Evolutionary conservation across 768 basidiomycete species (phyloP).

Genomic region (Dentipellis sp.): DNA sequence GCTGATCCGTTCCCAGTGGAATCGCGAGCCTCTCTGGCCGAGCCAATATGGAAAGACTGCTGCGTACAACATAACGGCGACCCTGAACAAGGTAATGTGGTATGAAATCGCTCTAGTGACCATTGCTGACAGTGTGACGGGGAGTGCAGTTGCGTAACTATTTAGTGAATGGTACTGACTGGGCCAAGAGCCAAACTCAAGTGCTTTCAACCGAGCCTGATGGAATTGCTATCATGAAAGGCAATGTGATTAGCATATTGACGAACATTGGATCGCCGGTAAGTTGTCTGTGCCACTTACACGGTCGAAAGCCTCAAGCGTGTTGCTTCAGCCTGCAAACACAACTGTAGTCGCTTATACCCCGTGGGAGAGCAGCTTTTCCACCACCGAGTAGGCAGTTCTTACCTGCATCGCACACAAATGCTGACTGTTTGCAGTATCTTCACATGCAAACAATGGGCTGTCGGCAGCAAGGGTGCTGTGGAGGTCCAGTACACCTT

Average conservation of each 20-base stretch:
- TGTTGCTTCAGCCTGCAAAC: constrained; percentile 20
- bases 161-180: constrained; percentile 40
- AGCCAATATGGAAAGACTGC: constrained; percentile 53
- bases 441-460: constrained; percentile 57
- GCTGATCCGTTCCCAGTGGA: constrained; percentile 33
- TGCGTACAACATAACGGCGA: constrained; percentile 47
- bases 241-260: constrained; percentile 47
- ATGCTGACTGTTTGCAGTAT: constrained; percentile 33
- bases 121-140: background rate
- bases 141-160: constrained; percentile 49
- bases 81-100: constrained; percentile 43
- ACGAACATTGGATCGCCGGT: constrained; percentile 74
- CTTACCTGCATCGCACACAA: background rate
- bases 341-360: constrained; percentile 50
- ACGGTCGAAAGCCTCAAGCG: constrained; percentile 32
- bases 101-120: background rate
- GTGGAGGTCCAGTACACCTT: constrained; percentile 52
- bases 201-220: constrained; percentile 41
- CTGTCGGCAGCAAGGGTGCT: constrained; percentile 55
- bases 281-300: constrained; percentile 13
- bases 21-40: constrained; percentile 71
- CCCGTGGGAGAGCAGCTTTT: constrained; percentile 36
- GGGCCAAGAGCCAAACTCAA: constrained; percentile 41
- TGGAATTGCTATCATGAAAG: constrained; percentile 59
- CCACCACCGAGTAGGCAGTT: constrained; percentile 45